Conservation (phyloP, 352 stramenopile genomes). For the Phytophthora ramorum region DNA sequence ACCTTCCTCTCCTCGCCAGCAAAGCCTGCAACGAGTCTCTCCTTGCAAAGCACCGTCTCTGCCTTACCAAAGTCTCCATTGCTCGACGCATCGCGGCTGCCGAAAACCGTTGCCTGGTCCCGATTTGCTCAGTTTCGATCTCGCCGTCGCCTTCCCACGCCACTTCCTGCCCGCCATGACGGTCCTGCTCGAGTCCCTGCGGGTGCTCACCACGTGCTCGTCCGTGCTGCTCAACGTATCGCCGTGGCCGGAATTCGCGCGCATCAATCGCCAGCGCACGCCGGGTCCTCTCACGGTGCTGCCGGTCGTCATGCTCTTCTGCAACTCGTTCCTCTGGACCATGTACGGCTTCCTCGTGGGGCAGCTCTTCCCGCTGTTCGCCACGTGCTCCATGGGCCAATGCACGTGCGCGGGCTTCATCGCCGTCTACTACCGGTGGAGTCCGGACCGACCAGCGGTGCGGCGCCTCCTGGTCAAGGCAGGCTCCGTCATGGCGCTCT, state of each 20-base stretch:
- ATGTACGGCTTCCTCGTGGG: constrained; percentile 56
- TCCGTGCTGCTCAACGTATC: constrained; percentile 45
- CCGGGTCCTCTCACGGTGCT: constrained; percentile 44
- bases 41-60: constrained; percentile 3
- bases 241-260: constrained; percentile 45
- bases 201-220: constrained; percentile 41
- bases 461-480: constrained; percentile 29
- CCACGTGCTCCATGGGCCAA: constrained; percentile 41
- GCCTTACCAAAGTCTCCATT: constrained; percentile 10
- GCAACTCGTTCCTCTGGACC: constrained; percentile 48
- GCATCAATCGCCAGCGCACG: constrained; percentile 43
- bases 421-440: constrained; percentile 46
- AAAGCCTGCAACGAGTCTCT: neutral
- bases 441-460: constrained; percentile 31
- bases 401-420: constrained; percentile 47
- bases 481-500: constrained; percentile 31
- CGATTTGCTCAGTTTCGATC: constrained; percentile 24
- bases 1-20: neutral
- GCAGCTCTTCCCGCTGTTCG: constrained; percentile 53
- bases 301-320: constrained; percentile 47
- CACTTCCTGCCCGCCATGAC: constrained; percentile 25
- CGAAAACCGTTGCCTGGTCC: constrained; percentile 11
- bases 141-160: neutral
- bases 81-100: constrained; percentile 13
- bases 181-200: constrained; percentile 42